Evolutionary conservation across 768 basidiomycete species (phyloP), one percentile per base, ranked within the genome.

Genomic region (Clitopilus passeckerianus): DNA sequence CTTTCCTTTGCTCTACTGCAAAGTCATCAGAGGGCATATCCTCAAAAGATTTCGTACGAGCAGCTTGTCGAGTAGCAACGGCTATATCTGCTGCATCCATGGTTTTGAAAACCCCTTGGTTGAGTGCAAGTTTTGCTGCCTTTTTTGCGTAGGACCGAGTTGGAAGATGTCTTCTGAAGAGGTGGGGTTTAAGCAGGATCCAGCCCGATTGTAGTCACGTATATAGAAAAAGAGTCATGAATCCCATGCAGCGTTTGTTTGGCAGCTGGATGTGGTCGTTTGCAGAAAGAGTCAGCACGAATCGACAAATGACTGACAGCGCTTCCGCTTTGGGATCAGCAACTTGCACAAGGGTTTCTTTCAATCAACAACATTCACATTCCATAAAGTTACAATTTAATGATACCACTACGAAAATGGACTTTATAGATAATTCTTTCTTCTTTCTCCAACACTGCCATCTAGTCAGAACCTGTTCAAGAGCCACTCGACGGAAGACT

Each of bases 401-500:
- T 30, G 27, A 30, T 30, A 30, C 27, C 4, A 30, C 27, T 30
- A 30, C 27, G 27, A 7, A 41, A 5, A 5, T 9, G 10, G 5
- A 41, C 37, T 15, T 41, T 41, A 41, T 5, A 41, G 37, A 41
- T 41, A 41, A 41, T n/a, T 41, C 37, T 15, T 15, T 41, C n/a
- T 41, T 2, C 37, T 14, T 41, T 12, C 37, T 41, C 10, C 37
- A 5, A 16, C 20, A 5, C 46, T 12, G 20, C 20, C 46, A 5
- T 50, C 46, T 50, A 50, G 16, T 41, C 59, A 62, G 34, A 62
- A 23, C 30, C 62, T 41, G 2, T 59, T 53, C 57, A 63, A 35
- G 44, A 83, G 77, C 71, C 73, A 84, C 57, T 79, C 71, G 23
- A 84, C 78, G n/a, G 73, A 70, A 30, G 75, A 73, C 68, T 80